These are phyloP conservation scores for Mycena sp. DNA, from an alignment of 1,284 basidiomycete species.

Conservation along the genomic window DNA sequence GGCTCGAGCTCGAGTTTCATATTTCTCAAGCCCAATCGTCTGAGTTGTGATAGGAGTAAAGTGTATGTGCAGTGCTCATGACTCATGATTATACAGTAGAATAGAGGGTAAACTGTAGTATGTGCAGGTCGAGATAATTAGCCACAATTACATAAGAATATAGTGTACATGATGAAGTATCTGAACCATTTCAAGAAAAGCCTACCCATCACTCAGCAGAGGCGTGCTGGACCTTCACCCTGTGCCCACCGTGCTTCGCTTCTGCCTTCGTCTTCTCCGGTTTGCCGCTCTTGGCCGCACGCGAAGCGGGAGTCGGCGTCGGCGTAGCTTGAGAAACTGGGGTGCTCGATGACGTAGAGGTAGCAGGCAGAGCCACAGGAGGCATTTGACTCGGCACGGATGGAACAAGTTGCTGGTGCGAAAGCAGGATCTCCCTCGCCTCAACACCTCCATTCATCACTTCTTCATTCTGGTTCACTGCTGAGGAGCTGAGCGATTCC, in stretches of 20 bases:
- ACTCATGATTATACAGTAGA: too few species aligned
- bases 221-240: neutral
- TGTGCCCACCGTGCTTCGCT: slow-evolving; percentile 7
- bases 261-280: slow-evolving; percentile 8
- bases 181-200: too few species aligned
- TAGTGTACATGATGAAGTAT: too few species aligned
- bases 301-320: neutral
- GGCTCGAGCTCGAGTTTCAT: too few species aligned
- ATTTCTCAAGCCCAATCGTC: too few species aligned
- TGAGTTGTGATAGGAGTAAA: too few species aligned
- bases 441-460: neutral
- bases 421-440: slow-evolving; percentile 20
- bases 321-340: neutral
- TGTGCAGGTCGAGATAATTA: too few species aligned
- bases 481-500: neutral
- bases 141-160: too few species aligned
- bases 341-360: neutral
- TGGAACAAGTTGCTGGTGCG: slow-evolving; percentile 19
- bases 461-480: too few species aligned
- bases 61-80: too few species aligned
- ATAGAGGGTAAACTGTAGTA: too few species aligned
- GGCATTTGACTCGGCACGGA: neutral
- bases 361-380: neutral
- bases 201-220: slow-evolving; percentile 3
- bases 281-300: neutral